Base-by-base conservation (phyloP, 2,329 filamentous ascomycete genomes). In the Alternaria ventricosa region DNA sequence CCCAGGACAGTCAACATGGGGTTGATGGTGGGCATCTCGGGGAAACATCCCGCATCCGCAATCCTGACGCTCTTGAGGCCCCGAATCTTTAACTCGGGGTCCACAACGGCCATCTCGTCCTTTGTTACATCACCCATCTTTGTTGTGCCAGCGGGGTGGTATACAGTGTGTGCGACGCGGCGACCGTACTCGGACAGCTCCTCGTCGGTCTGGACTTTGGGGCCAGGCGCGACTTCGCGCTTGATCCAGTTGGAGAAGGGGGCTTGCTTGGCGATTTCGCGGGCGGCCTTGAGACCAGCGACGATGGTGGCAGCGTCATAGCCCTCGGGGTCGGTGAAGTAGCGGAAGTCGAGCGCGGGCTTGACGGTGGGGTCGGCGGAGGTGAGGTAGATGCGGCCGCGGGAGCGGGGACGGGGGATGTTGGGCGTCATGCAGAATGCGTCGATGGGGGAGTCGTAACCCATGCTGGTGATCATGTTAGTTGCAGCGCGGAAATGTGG, bases 391-490 rank as follows among this genome's bases (percentile, higher is more conserved):
- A 95, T 84, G 68, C 89, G 87, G 63, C 93, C 93, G 58, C 90
- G 89, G 50, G 91, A 94, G 57, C 92, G 89, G 27, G 93, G 91
- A 23, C 93, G 91, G 33, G 92, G 92, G 74, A 96, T 96, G 83
- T 96, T 96, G 74, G 93, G 93, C 15, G 93, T 96, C 90, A 96
- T 96, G 87, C 93, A 96, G 85, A 96, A 96, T 56, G 92, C 93
- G 74, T 94, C 91, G 64, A 90, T 83, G 53, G 88, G 88, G 44
- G 84, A 84, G 73, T 89, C 88, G 79, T 90, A 97, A 70, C 93
- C 93, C 11, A 97, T 86, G 44, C 83, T 80, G 63, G 10, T 10
- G 12, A 2, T 20, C 7, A 10, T 57, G 55, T 68, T 61, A 69
- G 68, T 63, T 30, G 22, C 23, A n/a, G 18, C 20, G n/a, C 5